Evolutionary conservation across 495 filamentous ascomycete species (phyloP).

Genomic region (Neurospora sp.): DNA sequence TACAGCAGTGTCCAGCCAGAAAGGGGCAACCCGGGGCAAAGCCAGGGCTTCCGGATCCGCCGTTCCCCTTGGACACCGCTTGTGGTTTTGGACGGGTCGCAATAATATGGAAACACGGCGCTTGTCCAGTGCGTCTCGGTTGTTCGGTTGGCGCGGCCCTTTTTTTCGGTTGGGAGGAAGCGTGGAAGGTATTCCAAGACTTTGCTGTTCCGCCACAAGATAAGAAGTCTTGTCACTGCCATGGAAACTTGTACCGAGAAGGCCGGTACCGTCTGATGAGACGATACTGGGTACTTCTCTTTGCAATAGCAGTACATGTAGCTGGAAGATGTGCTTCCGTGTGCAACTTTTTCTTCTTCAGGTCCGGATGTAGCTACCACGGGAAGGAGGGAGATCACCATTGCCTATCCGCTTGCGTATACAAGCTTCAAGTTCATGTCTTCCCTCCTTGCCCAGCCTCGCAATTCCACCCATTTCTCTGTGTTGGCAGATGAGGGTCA

Average conservation of each 20-base stretch:
- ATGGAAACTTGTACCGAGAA: neutral
- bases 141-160: neutral
- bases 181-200: neutral
- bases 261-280: neutral
- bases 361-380: conserved; percentile 8
- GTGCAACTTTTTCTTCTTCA: neutral
- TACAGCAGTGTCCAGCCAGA: neutral
- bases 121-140: neutral
- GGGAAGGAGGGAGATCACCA: conserved; percentile 3
- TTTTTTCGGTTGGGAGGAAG: neutral
- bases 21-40: neutral
- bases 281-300: neutral
- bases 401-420: too few species aligned
- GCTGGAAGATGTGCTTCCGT: neutral
- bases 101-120: neutral
- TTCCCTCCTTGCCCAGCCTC: neutral
- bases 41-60: neutral
- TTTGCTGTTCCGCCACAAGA: neutral
- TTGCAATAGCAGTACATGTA: neutral
- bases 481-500: neutral
- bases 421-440: neutral
- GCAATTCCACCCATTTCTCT: neutral
- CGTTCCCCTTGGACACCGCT: neutral
- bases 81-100: neutral
- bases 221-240: conserved; percentile 5